phyloP scores from a whole-genome alignment of 78 protist genomes.

The Salpingoeca rosetta region DNA sequence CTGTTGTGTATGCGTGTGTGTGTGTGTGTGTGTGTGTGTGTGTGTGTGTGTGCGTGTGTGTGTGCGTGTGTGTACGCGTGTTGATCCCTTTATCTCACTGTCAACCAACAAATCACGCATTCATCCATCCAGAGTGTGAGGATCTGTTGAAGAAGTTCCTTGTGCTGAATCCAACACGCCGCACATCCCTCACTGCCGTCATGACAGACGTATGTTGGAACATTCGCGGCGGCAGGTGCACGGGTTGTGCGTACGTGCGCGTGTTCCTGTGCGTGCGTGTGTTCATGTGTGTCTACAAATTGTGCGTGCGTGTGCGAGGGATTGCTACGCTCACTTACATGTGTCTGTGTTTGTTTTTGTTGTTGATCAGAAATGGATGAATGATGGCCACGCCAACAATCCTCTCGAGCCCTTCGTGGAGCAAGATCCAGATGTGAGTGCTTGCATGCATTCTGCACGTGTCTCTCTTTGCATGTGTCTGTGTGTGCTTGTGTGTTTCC shows the following conservation, averaged over 20 bases:
- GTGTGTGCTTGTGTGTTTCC: not conserved
- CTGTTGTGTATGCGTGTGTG: not conserved
- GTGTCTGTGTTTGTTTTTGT: no score
- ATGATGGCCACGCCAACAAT: not conserved
- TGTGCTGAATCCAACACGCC: conserved; percentile 3
- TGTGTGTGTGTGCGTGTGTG: no score
- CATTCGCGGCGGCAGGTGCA: no score
- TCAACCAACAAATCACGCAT: no score
- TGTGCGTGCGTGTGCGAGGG: no score
- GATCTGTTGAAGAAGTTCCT: conserved; percentile 3
- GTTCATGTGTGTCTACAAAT: no score
- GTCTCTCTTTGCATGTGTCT: no score
- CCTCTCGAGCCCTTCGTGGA: conserved; percentile 9
- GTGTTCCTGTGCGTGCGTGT: no score
- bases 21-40: not conserved
- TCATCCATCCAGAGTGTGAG: conserved; percentile 30
- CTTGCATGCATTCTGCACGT: not conserved
- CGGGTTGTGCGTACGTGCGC: no score
- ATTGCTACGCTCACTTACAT: no score
- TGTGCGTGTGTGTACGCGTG: no score
- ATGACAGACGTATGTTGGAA: not conserved
- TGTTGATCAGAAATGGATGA: conserved; percentile 38
- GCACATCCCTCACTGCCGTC: conserved; percentile 5
- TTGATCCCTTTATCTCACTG: no score
- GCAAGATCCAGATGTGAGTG: not conserved